Evolutionary conservation across 352 stramenopile species (phyloP).

Genomic region (Globisporangium solare): DNA sequence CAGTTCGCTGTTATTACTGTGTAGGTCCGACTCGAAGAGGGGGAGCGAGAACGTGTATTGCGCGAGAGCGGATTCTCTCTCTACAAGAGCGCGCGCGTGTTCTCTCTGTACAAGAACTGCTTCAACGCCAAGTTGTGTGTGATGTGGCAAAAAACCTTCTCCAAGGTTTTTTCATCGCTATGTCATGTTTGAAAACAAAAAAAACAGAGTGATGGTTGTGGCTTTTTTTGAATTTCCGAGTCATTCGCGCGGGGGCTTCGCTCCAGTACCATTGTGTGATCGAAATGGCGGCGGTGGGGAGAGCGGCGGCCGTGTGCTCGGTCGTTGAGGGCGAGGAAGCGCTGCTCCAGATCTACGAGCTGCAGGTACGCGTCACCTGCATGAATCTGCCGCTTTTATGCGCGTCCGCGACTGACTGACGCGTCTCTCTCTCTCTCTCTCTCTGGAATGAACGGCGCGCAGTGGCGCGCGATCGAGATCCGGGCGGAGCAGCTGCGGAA

Average conservation of each 20-base stretch:
- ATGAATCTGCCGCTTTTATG: not conserved
- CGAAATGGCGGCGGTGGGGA: constrained; percentile 23
- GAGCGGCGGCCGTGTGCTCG: not conserved
- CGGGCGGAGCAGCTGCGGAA: constrained; percentile 48
- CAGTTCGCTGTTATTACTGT: not conserved
- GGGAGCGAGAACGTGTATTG: constrained; percentile 1
- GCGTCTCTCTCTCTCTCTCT: too few relatives aligned
- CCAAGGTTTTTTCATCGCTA: not conserved
- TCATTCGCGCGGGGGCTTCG: not conserved
- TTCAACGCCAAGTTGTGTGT: constrained; percentile 21
- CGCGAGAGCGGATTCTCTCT: constrained; percentile 20
- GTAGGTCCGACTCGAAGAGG: not conserved
- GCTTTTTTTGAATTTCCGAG: constrained; percentile 3
- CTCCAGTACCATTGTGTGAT: not conserved
- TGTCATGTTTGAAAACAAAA: constrained; percentile 3
- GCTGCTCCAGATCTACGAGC: constrained; percentile 53
- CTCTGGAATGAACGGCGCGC: not conserved
- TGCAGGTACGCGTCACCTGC: constrained; percentile 31
- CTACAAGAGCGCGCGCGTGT: constrained; percentile 18
- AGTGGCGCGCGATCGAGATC: constrained; percentile 68
- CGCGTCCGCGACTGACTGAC: not conserved
- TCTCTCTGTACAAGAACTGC: constrained; percentile 22
- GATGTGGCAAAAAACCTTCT: not conserved
- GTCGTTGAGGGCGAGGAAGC: constrained; percentile 35
- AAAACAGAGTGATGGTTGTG: not conserved